A percentile compares a stretch with the other conserved stretches of the same genome.
phyloP scores from a whole-genome alignment of 192 early-diverging fungal genomes.

The Diversispora eburnea region DNA sequence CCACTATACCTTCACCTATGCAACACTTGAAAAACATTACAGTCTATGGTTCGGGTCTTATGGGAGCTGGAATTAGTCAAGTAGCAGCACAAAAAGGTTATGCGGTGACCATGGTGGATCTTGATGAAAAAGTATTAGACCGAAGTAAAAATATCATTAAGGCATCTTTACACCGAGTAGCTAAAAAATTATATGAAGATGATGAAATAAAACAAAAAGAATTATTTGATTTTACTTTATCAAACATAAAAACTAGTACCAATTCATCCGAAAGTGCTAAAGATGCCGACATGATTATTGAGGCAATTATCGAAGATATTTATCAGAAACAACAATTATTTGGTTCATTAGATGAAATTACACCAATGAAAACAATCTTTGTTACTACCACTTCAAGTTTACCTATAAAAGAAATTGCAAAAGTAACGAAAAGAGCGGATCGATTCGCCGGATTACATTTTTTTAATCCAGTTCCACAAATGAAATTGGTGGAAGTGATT shows the following conservation, averaged over 20 bases:
- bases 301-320: slow-evolving; percentile 96
- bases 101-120: slow-evolving; percentile 85
- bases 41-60: slow-evolving; percentile 82
- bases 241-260: slow-evolving; percentile 65
- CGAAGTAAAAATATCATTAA: slow-evolving; percentile 82
- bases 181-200: slow-evolving; percentile 83
- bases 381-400: slow-evolving; percentile 92
- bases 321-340: slow-evolving; percentile 84
- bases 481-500: slow-evolving; percentile 97
- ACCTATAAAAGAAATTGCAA: slow-evolving; percentile 79
- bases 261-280: slow-evolving; percentile 58
- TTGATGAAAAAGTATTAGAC: slow-evolving; percentile 62
- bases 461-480: slow-evolving; percentile 98
- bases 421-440: slow-evolving; percentile 49
- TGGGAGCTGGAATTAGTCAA: slow-evolving; percentile 88
- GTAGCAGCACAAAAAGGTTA: slow-evolving; percentile 78
- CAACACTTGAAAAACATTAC: slow-evolving; percentile 66
- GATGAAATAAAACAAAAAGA: slow-evolving; percentile 55
- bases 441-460: slow-evolving; percentile 90
- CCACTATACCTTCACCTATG: slow-evolving; percentile 26
- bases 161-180: slow-evolving; percentile 81
- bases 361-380: slow-evolving; percentile 73
- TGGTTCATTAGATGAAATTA: slow-evolving; percentile 61
- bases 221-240: slow-evolving; percentile 70
- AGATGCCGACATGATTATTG: slow-evolving; percentile 79